Percentiles rank a stretch among this genome's conserved stretches.
phyloP scores from a whole-genome alignment of 2,329 filamentous ascomycete genomes.

The Clonostachys byssicola region DNA sequence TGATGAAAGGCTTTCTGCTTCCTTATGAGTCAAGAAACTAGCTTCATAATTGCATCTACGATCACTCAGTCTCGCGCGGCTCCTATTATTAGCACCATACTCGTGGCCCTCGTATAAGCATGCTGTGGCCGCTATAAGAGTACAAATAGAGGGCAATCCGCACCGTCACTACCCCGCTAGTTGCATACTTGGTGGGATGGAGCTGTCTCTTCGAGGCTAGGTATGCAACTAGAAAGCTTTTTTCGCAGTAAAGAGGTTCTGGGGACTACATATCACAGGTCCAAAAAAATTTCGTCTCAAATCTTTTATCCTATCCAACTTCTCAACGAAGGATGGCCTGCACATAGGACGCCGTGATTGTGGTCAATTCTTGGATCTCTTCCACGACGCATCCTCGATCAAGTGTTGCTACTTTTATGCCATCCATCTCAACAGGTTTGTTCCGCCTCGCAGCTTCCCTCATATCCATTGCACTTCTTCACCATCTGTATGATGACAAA shows the following conservation, averaged over 20 bases:
- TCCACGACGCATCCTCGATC: not conserved
- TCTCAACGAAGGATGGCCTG: not conserved
- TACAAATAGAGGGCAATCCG: no score
- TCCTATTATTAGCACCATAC: not conserved
- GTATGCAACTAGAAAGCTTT: not conserved
- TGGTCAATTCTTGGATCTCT: not conserved
- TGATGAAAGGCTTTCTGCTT: no score
- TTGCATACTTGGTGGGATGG: not conserved
- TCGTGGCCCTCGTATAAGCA: not conserved
- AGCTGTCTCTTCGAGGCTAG: not conserved
- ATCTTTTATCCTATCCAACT: not conserved
- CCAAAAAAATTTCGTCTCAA: not conserved
- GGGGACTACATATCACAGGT: not conserved
- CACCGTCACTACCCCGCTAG: not conserved
- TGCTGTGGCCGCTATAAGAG: not conserved
- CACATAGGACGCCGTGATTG: not conserved
- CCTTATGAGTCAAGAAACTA: not conserved
- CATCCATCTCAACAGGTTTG: not conserved
- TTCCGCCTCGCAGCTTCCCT: not conserved
- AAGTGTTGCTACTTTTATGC: not conserved
- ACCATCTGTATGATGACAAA: slow-evolving; percentile 45
- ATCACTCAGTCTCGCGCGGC: slow-evolving; percentile 7
- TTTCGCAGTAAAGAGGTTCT: not conserved
- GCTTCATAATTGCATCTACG: not conserved
- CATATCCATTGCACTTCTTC: no score